Percentiles rank a stretch among this genome's conserved stretches.
Conservation (phyloP, 306 rosid species). For the Delonix regia region DNA sequence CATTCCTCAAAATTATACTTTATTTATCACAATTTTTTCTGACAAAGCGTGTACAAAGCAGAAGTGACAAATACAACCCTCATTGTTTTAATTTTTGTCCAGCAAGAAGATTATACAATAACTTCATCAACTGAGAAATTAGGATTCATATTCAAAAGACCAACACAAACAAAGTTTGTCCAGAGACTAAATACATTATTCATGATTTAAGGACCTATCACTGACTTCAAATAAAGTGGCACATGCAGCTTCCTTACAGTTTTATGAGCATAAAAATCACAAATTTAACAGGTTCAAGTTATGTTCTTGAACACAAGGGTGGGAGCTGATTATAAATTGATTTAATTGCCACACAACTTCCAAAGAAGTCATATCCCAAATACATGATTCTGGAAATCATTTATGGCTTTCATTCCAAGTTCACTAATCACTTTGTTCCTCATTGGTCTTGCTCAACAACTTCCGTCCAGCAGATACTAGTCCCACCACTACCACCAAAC, state of each 20-base stretch:
- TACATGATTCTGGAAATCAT: background rate
- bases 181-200: background rate
- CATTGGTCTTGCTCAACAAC: slow-evolving; percentile 15
- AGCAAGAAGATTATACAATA: background rate
- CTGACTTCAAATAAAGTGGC: background rate
- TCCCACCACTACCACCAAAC: too few relatives aligned
- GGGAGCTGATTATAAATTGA: background rate
- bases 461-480: background rate
- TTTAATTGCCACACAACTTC: background rate
- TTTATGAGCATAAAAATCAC: background rate
- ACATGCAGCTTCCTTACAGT: background rate
- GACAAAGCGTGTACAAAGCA: background rate
- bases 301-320: background rate
- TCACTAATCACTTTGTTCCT: background rate
- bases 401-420: slow-evolving; percentile 2
- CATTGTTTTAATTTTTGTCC: background rate
- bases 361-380: background rate
- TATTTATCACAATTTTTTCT: background rate
- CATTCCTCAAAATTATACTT: background rate
- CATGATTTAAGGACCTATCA: background rate
- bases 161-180: background rate
- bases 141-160: background rate
- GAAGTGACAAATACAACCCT: background rate
- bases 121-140: background rate
- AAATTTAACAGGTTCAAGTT: too few relatives aligned